Evolutionary conservation across 2,329 filamentous ascomycete species (phyloP).

Genomic region (Nannizziopsis barbatae): DNA sequence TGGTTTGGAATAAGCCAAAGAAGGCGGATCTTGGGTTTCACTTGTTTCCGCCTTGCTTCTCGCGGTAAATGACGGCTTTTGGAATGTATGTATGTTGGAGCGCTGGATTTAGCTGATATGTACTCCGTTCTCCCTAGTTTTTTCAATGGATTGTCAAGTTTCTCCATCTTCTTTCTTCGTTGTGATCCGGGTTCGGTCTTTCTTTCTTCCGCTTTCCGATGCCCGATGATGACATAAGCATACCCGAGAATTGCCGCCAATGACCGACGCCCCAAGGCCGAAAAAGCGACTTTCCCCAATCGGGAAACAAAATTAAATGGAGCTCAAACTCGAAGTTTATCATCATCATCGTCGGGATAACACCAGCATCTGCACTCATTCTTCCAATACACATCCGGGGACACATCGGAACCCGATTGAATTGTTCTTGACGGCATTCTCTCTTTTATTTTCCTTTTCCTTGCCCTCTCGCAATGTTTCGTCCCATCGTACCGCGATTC

Average conservation of each 20-base stretch:
- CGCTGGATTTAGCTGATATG: too few relatives aligned
- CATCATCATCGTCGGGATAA: background rate
- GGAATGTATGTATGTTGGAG: too few relatives aligned
- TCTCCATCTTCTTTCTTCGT: too few relatives aligned
- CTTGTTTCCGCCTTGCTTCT: too few relatives aligned
- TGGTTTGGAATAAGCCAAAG: too few relatives aligned
- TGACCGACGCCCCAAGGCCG: slow-evolving; percentile 9
- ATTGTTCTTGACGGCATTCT: slow-evolving; percentile 18
- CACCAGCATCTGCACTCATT: slow-evolving; percentile 1
- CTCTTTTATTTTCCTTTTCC: slow-evolving; percentile 18
- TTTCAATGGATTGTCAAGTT: too few relatives aligned
- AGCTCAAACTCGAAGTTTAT: slow-evolving; percentile 6
- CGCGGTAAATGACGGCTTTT: too few relatives aligned
- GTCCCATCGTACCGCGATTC: slow-evolving; percentile 41
- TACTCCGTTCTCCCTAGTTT: too few relatives aligned
- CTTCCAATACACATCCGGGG: slow-evolving; percentile 16
- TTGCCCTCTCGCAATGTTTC: slow-evolving; percentile 38
- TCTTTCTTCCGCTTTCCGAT: background rate
- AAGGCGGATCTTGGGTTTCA: too few relatives aligned
- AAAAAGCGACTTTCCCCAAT: slow-evolving; percentile 7
- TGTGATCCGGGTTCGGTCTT: background rate
- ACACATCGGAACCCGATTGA: background rate
- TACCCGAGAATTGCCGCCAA: slow-evolving; percentile 11
- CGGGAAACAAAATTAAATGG: slow-evolving; percentile 10
- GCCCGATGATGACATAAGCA: background rate